Evolutionary conservation across 2,329 filamentous ascomycete species (phyloP).

Genomic region (Cyphellophora attinorum): DNA sequence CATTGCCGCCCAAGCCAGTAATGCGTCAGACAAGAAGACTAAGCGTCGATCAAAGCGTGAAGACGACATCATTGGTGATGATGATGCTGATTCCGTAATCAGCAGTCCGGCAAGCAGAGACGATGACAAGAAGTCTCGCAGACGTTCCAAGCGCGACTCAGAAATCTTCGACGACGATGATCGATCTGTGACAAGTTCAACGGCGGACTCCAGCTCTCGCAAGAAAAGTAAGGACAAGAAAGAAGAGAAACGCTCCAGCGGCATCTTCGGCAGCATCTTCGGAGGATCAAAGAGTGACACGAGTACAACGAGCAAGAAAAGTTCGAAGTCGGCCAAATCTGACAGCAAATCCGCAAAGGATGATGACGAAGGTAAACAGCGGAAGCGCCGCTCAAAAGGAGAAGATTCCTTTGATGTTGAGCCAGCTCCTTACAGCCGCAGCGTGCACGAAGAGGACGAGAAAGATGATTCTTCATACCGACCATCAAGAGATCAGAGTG

Average conservation of each 20-base stretch:
- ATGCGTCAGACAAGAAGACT: constrained; percentile 20
- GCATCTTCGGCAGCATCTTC: constrained; percentile 29
- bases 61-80: constrained; percentile 19
- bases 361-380: constrained; percentile 34
- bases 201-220: constrained; percentile 3
- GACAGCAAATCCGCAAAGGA: constrained; percentile 28
- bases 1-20: constrained; percentile 2
- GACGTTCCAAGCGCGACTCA: constrained; percentile 22
- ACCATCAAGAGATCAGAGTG: constrained; percentile 20
- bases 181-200: constrained; percentile 8
- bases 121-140: constrained; percentile 21
- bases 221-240: constrained; percentile 24
- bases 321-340: constrained; percentile 25
- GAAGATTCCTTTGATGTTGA: no score
- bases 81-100: constrained; percentile 17
- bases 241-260: constrained; percentile 22
- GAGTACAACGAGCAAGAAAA: constrained; percentile 17
- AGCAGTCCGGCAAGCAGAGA: constrained; percentile 24
- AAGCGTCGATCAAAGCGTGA: constrained; percentile 23
- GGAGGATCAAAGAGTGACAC: constrained; percentile 14
- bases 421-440: no score
- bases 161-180: constrained; percentile 26
- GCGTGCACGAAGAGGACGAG: constrained; percentile 24
- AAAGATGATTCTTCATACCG: no score
- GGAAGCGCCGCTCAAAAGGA: no score